These are phyloP conservation scores for Litchi chinensis DNA, from an alignment of 345 rosid species.

Conservation along the genomic window DNA sequence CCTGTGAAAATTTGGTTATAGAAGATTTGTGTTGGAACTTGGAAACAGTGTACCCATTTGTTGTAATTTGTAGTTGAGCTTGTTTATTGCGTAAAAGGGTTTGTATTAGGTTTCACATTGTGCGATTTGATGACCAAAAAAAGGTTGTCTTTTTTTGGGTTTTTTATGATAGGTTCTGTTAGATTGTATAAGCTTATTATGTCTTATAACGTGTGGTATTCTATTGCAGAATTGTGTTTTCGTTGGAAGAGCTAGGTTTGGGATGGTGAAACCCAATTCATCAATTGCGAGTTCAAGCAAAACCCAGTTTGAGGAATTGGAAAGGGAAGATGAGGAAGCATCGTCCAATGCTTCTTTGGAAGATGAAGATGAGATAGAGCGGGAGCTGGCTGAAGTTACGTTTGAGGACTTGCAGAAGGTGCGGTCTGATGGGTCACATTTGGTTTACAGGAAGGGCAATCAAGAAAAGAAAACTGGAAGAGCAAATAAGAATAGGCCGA, in stretches of 20 bases:
- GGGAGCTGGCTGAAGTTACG: slow-evolving; percentile 67
- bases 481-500: slow-evolving; percentile 48
- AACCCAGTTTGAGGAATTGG: slow-evolving; percentile 32
- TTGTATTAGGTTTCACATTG: background rate
- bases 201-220: background rate
- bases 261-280: slow-evolving; percentile 32
- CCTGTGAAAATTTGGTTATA: background rate
- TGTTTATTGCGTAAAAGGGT: background rate
- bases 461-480: slow-evolving; percentile 33
- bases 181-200: background rate
- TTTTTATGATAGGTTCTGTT: background rate
- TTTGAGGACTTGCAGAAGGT: slow-evolving; percentile 80
- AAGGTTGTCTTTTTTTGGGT: background rate
- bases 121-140: background rate
- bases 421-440: slow-evolving; percentile 68
- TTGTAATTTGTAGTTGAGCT: background rate
- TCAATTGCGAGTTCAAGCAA: slow-evolving; percentile 30
- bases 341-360: slow-evolving; percentile 36
- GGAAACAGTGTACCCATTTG: background rate
- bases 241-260: background rate
- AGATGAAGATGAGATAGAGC: slow-evolving; percentile 62
- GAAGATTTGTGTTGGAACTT: background rate
- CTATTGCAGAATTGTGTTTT: background rate
- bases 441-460: slow-evolving; percentile 33
- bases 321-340: slow-evolving; percentile 25